Evolutionary conservation across 331 rosid species (phyloP).

Genomic region (Pyracantha coccinea): DNA sequence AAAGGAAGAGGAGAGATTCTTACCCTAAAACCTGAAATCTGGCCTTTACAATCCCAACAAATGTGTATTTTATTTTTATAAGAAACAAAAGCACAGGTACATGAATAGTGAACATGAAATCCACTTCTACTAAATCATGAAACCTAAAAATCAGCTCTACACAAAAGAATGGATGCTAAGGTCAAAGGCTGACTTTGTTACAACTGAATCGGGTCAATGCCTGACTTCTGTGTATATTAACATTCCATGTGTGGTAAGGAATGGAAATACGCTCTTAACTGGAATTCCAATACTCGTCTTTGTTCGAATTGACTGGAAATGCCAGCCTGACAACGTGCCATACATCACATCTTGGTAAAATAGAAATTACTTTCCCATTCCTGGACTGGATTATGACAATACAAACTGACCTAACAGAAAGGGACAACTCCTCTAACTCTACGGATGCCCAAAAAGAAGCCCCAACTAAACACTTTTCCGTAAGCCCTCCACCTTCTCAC

Average conservation of each 20-base stretch:
- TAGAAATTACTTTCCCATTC: background rate
- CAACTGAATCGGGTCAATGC: background rate
- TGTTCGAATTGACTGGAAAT: background rate
- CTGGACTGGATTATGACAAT: background rate
- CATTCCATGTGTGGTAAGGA: background rate
- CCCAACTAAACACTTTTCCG: background rate
- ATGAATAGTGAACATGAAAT: background rate
- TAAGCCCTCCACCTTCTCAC: background rate
- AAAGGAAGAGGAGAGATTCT: background rate
- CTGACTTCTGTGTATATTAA: no score
- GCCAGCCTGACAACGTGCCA: background rate
- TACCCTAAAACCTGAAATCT: background rate
- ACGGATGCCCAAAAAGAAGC: background rate
- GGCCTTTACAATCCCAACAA: background rate
- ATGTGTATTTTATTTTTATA: background rate
- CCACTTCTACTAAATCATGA: background rate
- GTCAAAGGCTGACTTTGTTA: background rate
- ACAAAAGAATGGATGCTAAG: background rate
- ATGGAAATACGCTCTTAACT: background rate
- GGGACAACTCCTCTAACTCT: background rate
- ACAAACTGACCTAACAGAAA: background rate
- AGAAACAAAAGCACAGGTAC: background rate
- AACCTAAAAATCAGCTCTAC: background rate
- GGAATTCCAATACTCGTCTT: background rate
- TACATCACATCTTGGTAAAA: background rate